phyloP scores from a whole-genome alignment of 352 stramenopile species.

The Pilasporangium apinafurcum region DNA sequence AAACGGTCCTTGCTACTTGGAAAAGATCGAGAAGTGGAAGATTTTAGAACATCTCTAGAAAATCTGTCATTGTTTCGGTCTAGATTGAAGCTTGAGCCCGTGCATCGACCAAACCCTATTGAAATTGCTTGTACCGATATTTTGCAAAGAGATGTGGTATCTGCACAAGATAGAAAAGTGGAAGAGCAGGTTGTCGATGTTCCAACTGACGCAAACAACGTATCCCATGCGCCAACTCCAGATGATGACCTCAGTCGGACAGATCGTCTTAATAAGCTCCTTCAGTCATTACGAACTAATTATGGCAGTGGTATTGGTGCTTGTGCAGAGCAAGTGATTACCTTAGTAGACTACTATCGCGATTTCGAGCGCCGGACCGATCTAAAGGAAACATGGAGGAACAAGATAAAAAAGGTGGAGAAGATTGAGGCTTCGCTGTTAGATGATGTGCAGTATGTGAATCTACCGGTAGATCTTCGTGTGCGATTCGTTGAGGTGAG shows the following conservation, averaged over 20 bases:
- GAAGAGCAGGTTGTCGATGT: background rate
- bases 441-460: slow-evolving; percentile 63
- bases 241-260: background rate
- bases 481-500: slow-evolving; percentile 66
- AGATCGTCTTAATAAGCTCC: slow-evolving; percentile 10
- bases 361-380: slow-evolving; percentile 70
- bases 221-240: background rate
- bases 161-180: no score
- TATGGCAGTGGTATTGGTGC: slow-evolving; percentile 51
- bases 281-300: slow-evolving; percentile 42
- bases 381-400: slow-evolving; percentile 64
- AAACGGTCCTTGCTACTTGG: slow-evolving; percentile 35
- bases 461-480: slow-evolving; percentile 39
- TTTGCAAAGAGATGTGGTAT: no score
- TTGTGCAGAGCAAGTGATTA: slow-evolving; percentile 74
- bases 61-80: slow-evolving; percentile 9
- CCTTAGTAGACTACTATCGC: slow-evolving; percentile 79
- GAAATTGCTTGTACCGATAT: no score
- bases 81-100: slow-evolving; percentile 6
- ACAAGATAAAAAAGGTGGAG: slow-evolving; percentile 51
- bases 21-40: slow-evolving; percentile 29
- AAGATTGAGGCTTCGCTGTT: slow-evolving; percentile 71
- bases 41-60: slow-evolving; percentile 42
- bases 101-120: no score
- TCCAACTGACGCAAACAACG: background rate